Conservation (phyloP, 2,329 filamentous ascomycete genomes). For the Aspergillus pseudoviridinutans region DNA sequence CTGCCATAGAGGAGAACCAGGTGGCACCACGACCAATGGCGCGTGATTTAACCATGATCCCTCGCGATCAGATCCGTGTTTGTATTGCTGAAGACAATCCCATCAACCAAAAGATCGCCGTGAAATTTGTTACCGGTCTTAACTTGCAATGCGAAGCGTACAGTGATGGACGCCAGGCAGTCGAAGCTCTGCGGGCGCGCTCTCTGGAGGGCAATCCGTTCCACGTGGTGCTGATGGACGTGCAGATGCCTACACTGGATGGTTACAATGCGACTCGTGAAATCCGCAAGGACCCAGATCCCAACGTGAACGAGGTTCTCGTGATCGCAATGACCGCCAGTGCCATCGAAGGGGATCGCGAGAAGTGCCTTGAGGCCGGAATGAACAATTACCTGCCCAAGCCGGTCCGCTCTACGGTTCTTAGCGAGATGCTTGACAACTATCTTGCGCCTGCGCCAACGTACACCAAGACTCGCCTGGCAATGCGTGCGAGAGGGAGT, state of each 20-base stretch:
- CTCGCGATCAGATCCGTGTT: slow-evolving; percentile 74
- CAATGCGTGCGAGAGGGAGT: slow-evolving; percentile 28
- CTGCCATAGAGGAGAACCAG: slow-evolving; percentile 40
- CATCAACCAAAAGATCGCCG: slow-evolving; percentile 91
- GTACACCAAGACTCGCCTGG: slow-evolving; percentile 28
- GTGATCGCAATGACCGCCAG: slow-evolving; percentile 97
- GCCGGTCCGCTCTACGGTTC: slow-evolving; percentile 81
- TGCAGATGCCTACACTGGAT: slow-evolving; percentile 91
- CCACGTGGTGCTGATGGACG: slow-evolving; percentile 91
- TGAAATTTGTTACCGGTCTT: slow-evolving; percentile 81
- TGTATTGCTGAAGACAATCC: slow-evolving; percentile 94
- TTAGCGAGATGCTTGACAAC: slow-evolving; percentile 76
- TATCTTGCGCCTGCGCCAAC: slow-evolving; percentile 55
- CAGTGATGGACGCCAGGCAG: slow-evolving; percentile 81
- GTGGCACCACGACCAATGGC: slow-evolving; percentile 44
- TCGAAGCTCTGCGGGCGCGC: slow-evolving; percentile 75
- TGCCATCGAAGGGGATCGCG: slow-evolving; percentile 88
- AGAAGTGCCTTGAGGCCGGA: slow-evolving; percentile 90
- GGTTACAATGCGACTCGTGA: slow-evolving; percentile 87
- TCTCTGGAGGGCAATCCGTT: slow-evolving; percentile 71
- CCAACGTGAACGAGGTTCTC: slow-evolving; percentile 74
- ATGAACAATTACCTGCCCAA: slow-evolving; percentile 99
- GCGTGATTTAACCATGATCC: slow-evolving; percentile 67
- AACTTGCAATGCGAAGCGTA: slow-evolving; percentile 86
- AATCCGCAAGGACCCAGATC: slow-evolving; percentile 71